These are phyloP conservation scores for Arxiozyma bovina DNA, from an alignment of 1,139 yeast genomes.

Conservation along the genomic window DNA sequence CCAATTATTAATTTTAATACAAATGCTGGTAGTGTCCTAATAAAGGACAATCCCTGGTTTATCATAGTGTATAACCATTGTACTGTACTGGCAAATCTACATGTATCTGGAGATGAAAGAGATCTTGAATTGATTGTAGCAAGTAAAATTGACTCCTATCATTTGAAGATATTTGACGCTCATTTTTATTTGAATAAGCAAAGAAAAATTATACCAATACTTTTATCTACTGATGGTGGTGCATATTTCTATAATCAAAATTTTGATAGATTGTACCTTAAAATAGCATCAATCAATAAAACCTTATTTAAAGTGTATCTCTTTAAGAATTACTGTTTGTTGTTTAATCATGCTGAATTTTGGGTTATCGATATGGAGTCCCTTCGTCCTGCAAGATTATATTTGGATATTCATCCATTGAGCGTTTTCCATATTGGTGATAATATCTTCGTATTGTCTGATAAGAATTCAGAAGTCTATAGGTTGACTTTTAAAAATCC, in stretches of 20 bases:
- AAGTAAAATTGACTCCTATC: background rate
- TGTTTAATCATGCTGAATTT: background rate
- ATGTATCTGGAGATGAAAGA: background rate
- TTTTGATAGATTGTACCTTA: background rate
- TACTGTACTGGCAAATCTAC: background rate
- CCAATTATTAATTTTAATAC: background rate
- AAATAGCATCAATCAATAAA: background rate
- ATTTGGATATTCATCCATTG: background rate
- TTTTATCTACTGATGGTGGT: background rate
- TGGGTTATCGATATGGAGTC: background rate
- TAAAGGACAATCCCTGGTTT: background rate
- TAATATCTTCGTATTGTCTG: background rate
- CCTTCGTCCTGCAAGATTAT: background rate
- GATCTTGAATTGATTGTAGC: background rate
- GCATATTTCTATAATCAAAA: constrained; percentile 1
- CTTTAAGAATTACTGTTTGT: background rate
- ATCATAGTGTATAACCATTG: background rate
- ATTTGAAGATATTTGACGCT: background rate
- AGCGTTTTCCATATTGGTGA: background rate
- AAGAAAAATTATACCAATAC: background rate
- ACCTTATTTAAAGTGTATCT: background rate
- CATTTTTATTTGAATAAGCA: background rate
- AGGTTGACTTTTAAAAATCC: background rate
- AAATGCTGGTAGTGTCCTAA: background rate
- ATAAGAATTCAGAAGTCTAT: background rate